Evolutionary conservation across 2,329 filamentous ascomycete species (phyloP).

Genomic region (Alternaria longipes): DNA sequence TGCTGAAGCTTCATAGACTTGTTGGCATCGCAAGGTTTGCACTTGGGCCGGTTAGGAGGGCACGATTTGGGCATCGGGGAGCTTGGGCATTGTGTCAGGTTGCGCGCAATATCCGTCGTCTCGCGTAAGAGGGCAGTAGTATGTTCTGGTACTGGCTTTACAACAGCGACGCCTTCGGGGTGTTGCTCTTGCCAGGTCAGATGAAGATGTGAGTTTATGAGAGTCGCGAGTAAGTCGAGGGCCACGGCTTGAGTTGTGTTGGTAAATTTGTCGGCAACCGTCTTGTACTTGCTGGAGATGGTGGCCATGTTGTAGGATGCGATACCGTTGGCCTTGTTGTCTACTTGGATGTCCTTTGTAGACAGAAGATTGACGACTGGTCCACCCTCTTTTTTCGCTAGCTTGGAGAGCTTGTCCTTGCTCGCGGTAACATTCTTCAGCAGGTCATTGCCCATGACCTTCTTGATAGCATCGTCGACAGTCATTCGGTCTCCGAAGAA

Average conservation of each 20-base stretch:
- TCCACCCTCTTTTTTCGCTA: slow-evolving; percentile 64
- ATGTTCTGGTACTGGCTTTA: slow-evolving; percentile 80
- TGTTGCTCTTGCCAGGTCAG: slow-evolving; percentile 84
- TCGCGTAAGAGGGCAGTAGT: slow-evolving; percentile 77
- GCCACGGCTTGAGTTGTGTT: slow-evolving; percentile 65
- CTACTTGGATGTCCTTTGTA: slow-evolving; percentile 69
- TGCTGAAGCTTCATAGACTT: slow-evolving; percentile 73
- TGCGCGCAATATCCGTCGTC: slow-evolving; percentile 75
- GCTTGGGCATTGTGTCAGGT: slow-evolving; percentile 77
- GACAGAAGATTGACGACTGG: slow-evolving; percentile 66
- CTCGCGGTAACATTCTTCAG: slow-evolving; percentile 68
- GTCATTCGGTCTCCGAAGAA: slow-evolving; percentile 73
- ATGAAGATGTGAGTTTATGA: slow-evolving; percentile 89
- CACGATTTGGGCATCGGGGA: slow-evolving; percentile 79
- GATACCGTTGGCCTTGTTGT: slow-evolving; percentile 71
- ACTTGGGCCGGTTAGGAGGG: slow-evolving; percentile 80
- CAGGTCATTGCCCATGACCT: slow-evolving; percentile 55
- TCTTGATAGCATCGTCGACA: slow-evolving; percentile 55
- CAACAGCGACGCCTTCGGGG: slow-evolving; percentile 76
- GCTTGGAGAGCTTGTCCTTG: slow-evolving; percentile 65
- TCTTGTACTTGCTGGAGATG: slow-evolving; percentile 71
- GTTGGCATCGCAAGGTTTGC: slow-evolving; percentile 73
- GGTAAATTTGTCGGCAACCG: slow-evolving; percentile 70
- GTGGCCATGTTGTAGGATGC: slow-evolving; percentile 77
- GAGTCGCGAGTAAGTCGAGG: slow-evolving; percentile 70